Base-by-base conservation (phyloP, 2,329 filamentous ascomycete species). In the Apiospora kogelbergensis region DNA sequence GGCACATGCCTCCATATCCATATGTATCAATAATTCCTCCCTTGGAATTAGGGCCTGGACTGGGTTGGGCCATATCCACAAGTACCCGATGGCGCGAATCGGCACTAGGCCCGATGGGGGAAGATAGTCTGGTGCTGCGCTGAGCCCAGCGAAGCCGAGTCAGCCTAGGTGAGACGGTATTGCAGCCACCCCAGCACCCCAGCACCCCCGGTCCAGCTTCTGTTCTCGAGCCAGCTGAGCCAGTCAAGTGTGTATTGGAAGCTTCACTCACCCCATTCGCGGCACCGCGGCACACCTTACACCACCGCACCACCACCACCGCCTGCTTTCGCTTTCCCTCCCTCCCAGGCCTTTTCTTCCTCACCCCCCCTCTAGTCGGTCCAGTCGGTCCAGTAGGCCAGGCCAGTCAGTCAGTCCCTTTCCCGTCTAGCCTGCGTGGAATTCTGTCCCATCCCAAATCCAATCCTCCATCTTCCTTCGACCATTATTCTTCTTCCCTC, bases 191-290 rank as follows among this genome's bases (percentile, higher is more conserved):
- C 24, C 30, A n/a, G 41, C 65, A 45, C n/a, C n/a, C n/a, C n/a
- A n/a, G n/a, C n/a, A n/a, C n/a, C n/a, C n/a, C n/a, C n/a, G n/a
- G n/a, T n/a, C n/a, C n/a, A n/a, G n/a, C n/a, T n/a, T n/a, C n/a
- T n/a, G n/a, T n/a, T n/a, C n/a, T n/a, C n/a, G n/a, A 24, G 30
- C 41, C 63, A 42, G 63, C 63, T 65, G 63, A 60, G 53, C 53
- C 53, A 60, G 33, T n/a, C n/a, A n/a, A n/a, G n/a, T n/a, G n/a
- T 33, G 46, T 26, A 33, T 30, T 17, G 48, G 46, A 48, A 48
- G 22, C 46, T 57, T 57, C 48, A 20, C 48, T 57, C 48, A 20
- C 48, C 26, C 11, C 22, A 53, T 10, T 15, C 26, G n/a, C 48
- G 48, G 48, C 48, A 60, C 6, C 24, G 7, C 53, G 48, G 48